Conservation (phyloP, 163 green algal genomes). For the Scenedesmus sp. region DNA sequence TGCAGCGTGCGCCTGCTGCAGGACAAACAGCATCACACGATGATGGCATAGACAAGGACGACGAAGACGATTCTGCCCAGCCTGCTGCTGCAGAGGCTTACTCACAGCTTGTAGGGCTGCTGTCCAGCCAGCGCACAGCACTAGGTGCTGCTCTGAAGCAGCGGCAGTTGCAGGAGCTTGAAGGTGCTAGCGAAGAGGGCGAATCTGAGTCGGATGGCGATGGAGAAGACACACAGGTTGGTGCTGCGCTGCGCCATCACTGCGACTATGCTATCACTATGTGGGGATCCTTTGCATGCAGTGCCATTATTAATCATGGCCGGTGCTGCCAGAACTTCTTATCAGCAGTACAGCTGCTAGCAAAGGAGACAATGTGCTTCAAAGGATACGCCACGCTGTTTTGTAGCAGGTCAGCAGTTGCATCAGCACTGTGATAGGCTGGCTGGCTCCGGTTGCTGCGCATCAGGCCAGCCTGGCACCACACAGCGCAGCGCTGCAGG, state of each 20-base stretch:
- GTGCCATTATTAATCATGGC: not conserved
- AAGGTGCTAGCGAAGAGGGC: not conserved
- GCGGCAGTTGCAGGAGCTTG: slow-evolving; percentile 41
- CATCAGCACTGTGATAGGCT: not conserved
- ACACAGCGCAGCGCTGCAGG: not conserved
- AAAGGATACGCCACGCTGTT: too few relatives aligned
- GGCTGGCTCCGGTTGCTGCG: not conserved
- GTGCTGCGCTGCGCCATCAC: not conserved
- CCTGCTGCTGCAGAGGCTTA: slow-evolving; percentile 50
- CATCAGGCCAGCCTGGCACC: not conserved
- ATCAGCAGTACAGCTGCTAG: too few relatives aligned
- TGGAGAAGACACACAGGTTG: not conserved
- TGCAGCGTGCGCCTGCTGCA: not conserved
- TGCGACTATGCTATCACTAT: not conserved
- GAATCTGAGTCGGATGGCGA: slow-evolving; percentile 8
- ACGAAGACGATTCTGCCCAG: not conserved
- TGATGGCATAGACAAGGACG: not conserved
- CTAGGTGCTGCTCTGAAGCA: slow-evolving; percentile 46
- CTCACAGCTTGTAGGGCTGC: slow-evolving; percentile 55
- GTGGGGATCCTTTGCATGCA: not conserved
- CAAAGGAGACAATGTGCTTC: too few relatives aligned
- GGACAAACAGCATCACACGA: not conserved
- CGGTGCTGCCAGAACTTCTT: too few relatives aligned
- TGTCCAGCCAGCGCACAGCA: slow-evolving; percentile 3
- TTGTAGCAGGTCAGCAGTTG: not conserved